These are phyloP conservation scores for Hanseniaspora lachancei DNA, from an alignment of 805 yeast genomes.

Conservation along the genomic window DNA sequence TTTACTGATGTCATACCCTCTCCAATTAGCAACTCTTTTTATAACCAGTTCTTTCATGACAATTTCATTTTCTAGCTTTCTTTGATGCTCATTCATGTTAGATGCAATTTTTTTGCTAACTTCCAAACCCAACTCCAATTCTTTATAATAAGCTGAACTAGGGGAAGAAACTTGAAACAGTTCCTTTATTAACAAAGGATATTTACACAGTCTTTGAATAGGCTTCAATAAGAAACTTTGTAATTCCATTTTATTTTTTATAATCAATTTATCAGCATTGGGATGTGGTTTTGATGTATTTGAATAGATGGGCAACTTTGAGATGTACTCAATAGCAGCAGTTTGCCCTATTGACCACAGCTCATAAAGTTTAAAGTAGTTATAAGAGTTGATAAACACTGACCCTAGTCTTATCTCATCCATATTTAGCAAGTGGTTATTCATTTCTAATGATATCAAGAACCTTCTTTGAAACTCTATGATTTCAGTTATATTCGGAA, in stretches of 20 bases:
- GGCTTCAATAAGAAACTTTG: slow-evolving; percentile 87
- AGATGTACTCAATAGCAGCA: slow-evolving; percentile 71
- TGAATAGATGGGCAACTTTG: slow-evolving; percentile 24
- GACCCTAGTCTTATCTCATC: slow-evolving; percentile 79
- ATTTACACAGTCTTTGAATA: slow-evolving; percentile 89
- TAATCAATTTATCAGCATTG: slow-evolving; percentile 49
- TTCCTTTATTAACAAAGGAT: slow-evolving; percentile 71
- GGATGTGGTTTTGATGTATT: slow-evolving; percentile 18
- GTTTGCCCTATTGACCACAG: slow-evolving; percentile 89
- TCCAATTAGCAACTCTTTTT: slow-evolving; percentile 79
- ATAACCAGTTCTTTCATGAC: slow-evolving; percentile 47
- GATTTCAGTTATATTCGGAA: slow-evolving; percentile 72
- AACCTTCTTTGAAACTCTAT: slow-evolving; percentile 88
- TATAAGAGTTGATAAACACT: slow-evolving; percentile 70
- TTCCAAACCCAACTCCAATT: slow-evolving; percentile 54
- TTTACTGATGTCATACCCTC: slow-evolving; percentile 64
- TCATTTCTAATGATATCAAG: slow-evolving; percentile 77
- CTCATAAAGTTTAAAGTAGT: slow-evolving; percentile 77
- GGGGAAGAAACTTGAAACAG: slow-evolving; percentile 42
- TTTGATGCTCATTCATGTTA: slow-evolving; percentile 83
- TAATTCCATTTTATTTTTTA: slow-evolving; percentile 77
- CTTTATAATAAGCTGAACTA: slow-evolving; percentile 43
- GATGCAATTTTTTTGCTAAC: slow-evolving; percentile 75
- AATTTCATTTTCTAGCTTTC: slow-evolving; percentile 76
- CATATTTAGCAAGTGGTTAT: slow-evolving; percentile 52